These are phyloP conservation scores for Aeschynomene evenia DNA, from an alignment of 306 rosid genomes.

Conservation along the genomic window DNA sequence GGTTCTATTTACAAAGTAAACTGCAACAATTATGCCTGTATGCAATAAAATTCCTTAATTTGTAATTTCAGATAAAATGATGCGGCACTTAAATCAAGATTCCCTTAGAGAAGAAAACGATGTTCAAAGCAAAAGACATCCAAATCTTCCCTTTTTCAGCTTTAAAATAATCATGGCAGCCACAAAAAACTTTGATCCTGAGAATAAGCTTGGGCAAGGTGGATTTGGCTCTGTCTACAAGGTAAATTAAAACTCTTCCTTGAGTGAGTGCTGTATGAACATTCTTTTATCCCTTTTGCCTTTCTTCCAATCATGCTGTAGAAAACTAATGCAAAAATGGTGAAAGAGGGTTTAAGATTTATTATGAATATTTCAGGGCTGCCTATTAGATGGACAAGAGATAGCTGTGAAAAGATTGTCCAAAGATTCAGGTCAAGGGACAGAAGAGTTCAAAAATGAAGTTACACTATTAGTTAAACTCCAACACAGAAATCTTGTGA, in stretches of 20 bases:
- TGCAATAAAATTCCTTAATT: too few relatives aligned
- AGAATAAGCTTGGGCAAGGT: slow-evolving; percentile 58
- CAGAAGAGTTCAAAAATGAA: slow-evolving; percentile 39
- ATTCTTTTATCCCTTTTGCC: neutral
- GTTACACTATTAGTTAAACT: slow-evolving; percentile 30
- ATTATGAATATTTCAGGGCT: slow-evolving; percentile 41
- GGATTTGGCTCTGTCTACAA: slow-evolving; percentile 63
- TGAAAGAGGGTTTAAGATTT: neutral
- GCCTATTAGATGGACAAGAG: slow-evolving; percentile 37
- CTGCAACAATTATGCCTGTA: too few relatives aligned
- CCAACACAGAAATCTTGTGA: slow-evolving; percentile 41
- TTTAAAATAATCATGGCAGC: slow-evolving; percentile 29
- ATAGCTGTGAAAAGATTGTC: slow-evolving; percentile 51
- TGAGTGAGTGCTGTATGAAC: neutral
- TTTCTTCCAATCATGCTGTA: neutral
- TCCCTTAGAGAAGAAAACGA: neutral
- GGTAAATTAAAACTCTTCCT: slow-evolving; percentile 31
- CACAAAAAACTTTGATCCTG: slow-evolving; percentile 32
- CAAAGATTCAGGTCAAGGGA: slow-evolving; percentile 33
- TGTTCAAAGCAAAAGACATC: slow-evolving; percentile 2
- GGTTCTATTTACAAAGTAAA: neutral
- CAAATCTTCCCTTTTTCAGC: slow-evolving; percentile 34
- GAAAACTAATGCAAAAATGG: neutral
- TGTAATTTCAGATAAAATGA: slow-evolving; percentile 14
- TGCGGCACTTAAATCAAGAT: slow-evolving; percentile 2